Evolutionary conservation across 768 basidiomycete genomes (phyloP).

Genomic region (Xerocomus spinulosus): DNA sequence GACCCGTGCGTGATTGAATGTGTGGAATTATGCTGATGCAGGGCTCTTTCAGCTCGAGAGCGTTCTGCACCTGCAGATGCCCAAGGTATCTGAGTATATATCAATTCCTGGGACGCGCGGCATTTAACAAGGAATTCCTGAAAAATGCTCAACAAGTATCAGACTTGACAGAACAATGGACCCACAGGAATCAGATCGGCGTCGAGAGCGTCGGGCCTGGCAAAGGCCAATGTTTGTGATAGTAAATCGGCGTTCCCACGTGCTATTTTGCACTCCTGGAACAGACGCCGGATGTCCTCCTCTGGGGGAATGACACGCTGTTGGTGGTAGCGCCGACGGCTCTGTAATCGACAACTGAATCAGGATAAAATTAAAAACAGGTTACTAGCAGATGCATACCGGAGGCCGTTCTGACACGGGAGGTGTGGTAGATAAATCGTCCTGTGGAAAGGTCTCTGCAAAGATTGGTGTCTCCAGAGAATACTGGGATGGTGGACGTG

Average conservation of each 20-base stretch:
- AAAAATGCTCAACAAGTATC: background rate
- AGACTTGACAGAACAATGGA: background rate
- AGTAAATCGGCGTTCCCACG: conserved; percentile 76
- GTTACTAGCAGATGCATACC: conserved; percentile 10
- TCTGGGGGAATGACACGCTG: conserved; percentile 62
- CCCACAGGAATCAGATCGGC: conserved; percentile 64
- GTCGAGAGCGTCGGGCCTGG: conserved; percentile 65
- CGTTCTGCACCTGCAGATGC: conserved; percentile 78
- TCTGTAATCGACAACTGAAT: conserved; percentile 5
- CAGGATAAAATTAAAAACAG: background rate
- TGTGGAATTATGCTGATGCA: conserved; percentile 7
- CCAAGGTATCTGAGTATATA: conserved; percentile 88
- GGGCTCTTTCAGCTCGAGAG: conserved; percentile 41
- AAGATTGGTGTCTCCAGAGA: conserved; percentile 35
- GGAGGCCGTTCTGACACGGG: conserved; percentile 23
- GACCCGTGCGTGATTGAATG: conserved; percentile 19
- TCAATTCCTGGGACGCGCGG: conserved; percentile 75
- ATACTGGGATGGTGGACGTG: conserved; percentile 28
- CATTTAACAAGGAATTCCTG: conserved; percentile 85
- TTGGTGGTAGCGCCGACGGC: conserved; percentile 16
- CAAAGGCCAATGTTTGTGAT: conserved; percentile 62
- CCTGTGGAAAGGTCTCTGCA: conserved; percentile 32
- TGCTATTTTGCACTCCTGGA: conserved; percentile 83
- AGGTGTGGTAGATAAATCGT: conserved; percentile 23
- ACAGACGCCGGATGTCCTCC: conserved; percentile 78